Evolutionary conservation across 2,329 filamentous ascomycete genomes (phyloP), one percentile per base, ranked within the genome.

Genomic region (Alternaria sp.): DNA sequence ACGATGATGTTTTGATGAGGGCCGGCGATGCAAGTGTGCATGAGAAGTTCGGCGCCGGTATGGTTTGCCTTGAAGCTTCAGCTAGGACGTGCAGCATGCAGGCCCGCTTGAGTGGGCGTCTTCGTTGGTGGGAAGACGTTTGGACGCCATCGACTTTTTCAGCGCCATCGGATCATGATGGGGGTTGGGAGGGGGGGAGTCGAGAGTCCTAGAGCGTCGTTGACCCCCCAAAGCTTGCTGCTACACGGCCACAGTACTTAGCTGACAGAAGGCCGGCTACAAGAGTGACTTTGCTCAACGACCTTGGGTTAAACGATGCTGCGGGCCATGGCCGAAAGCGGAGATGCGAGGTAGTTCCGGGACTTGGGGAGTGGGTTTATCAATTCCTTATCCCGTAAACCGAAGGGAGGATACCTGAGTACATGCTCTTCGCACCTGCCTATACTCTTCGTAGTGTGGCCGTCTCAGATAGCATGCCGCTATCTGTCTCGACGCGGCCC

Each of bases 21-120:
- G 46, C 41, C 49, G 60, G 62, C 61, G 60, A 63, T 58, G 60
- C 54, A 61, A 68, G 59, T 65, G 57, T 67, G 67, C 67, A 68
- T 68, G 54, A 59, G 46, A 67, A 68, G 61, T 59, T 56, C 67
- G 68, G 66, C 67, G 63, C 65, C 55, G 66, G 57, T 60, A 62
- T 57, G 61, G 52, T 58, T 58, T 60, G 45, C 37, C 55, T 62
- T 64, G 61, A 62, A 65, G 58, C 58, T 58, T 61, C 54, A 67
- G 63, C 58, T 64, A 65, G 57, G 65, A 53, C 67, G 61, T 59
- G 65, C 69, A 69, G 67, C 58, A 62, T 63, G 68, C 67, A 69
- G 70, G 60, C 69, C 63, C 66, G 66, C 69, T 68, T 69, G 62
- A 60, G 56, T 69, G 61, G 61, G 63, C 53, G 34, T 56, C 58